Percentiles rank a stretch among this genome's conserved stretches.
phyloP scores from a whole-genome alignment of 2,329 filamentous ascomycete genomes.

The Chrysosporium queenslandicum region DNA sequence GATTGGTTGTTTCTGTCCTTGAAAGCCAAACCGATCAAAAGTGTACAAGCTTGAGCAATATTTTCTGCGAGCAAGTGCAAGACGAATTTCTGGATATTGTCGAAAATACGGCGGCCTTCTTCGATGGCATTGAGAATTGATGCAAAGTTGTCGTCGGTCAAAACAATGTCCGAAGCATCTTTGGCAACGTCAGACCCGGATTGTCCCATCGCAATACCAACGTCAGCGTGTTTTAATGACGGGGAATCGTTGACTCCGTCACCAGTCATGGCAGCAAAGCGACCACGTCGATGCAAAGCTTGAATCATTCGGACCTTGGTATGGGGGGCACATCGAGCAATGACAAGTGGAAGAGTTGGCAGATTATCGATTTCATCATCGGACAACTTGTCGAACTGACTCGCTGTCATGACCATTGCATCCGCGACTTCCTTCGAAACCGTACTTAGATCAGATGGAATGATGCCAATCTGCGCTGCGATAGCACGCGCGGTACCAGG shows the following conservation, averaged over 20 bases:
- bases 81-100: constrained; percentile 84
- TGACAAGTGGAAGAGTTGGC: constrained; percentile 47
- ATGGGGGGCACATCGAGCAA: constrained; percentile 49
- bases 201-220: constrained; percentile 78
- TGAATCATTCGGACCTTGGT: constrained; percentile 84
- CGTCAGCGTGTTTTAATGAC: constrained; percentile 68
- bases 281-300: constrained; percentile 44
- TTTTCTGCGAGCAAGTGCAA: constrained; percentile 71
- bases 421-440: constrained; percentile 55
- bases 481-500: constrained; percentile 69
- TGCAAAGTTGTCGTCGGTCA: constrained; percentile 48
- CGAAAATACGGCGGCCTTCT: constrained; percentile 75
- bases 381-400: constrained; percentile 66
- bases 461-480: constrained; percentile 67
- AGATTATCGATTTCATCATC: constrained; percentile 60
- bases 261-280: constrained; percentile 78
- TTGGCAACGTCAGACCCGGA: constrained; percentile 79
- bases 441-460: constrained; percentile 52
- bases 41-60: constrained; percentile 69
- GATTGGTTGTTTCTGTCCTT: constrained; percentile 61
- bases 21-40: constrained; percentile 73
- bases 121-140: constrained; percentile 75
- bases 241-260: constrained; percentile 84
- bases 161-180: constrained; percentile 47
- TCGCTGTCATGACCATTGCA: constrained; percentile 62